Evolutionary conservation across 345 rosid genomes (phyloP).

Genomic region (Passiflora organensis): DNA sequence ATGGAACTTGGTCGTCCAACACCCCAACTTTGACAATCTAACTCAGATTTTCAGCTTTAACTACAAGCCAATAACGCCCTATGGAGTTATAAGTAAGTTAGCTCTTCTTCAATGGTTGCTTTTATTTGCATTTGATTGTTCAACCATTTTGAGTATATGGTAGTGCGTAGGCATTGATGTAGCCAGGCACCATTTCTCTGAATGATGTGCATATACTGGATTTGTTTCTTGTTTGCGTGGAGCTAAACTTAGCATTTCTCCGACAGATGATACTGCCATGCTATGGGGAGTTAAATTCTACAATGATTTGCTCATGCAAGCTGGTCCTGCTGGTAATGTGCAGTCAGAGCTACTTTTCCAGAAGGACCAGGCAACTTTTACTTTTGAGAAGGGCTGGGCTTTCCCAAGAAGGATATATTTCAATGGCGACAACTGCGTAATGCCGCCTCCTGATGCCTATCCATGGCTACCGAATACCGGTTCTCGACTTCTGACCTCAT

Average conservation of each 20-base stretch:
- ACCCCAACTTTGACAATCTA: slow-evolving; percentile 76
- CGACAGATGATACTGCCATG: slow-evolving; percentile 79
- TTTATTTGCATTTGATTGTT: neutral
- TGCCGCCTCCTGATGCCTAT: slow-evolving; percentile 81
- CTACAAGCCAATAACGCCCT: slow-evolving; percentile 58
- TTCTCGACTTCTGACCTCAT: slow-evolving; percentile 23
- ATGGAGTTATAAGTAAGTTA: slow-evolving; percentile 59
- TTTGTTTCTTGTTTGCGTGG: neutral
- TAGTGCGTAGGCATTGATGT: no score
- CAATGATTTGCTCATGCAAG: slow-evolving; percentile 73
- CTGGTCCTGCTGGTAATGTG: slow-evolving; percentile 71
- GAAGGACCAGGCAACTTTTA: slow-evolving; percentile 56
- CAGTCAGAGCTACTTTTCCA: slow-evolving; percentile 82
- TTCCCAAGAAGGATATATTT: slow-evolving; percentile 84
- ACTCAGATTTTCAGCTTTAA: slow-evolving; percentile 68
- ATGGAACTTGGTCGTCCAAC: slow-evolving; percentile 82
- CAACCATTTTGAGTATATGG: no score
- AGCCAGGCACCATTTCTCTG: no score
- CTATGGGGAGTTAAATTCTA: slow-evolving; percentile 72
- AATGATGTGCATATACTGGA: neutral
- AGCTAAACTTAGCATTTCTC: neutral
- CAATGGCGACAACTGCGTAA: slow-evolving; percentile 83
- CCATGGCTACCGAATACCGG: slow-evolving; percentile 78
- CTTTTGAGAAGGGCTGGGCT: slow-evolving; percentile 85
- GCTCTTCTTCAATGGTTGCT: neutral